Evolutionary conservation across 257 asterid species (phyloP).

Genomic region (Hygrophila difformis): DNA sequence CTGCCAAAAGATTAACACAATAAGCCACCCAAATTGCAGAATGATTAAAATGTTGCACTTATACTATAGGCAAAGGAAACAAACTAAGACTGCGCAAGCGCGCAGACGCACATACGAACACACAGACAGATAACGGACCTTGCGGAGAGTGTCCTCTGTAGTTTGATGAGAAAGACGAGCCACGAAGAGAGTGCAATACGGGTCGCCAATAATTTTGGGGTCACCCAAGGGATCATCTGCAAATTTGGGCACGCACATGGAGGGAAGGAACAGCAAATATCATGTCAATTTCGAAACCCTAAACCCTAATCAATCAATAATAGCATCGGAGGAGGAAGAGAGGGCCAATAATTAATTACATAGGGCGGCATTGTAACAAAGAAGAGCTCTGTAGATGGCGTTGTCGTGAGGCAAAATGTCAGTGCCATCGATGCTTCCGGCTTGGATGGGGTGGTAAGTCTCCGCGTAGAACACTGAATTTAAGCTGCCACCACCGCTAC

Average conservation of each 20-base stretch:
- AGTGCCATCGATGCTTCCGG: constrained; percentile 96
- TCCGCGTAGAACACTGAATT: constrained; percentile 84
- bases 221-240: constrained; percentile 92
- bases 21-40: constrained; percentile 4
- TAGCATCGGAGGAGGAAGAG: background rate
- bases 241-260: constrained; percentile 11
- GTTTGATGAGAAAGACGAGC: constrained; percentile 80
- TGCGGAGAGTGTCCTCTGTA: constrained; percentile 63
- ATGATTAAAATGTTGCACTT: no score
- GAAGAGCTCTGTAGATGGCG: constrained; percentile 83
- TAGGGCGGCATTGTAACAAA: constrained; percentile 77
- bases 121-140: constrained; percentile 29
- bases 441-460: constrained; percentile 87
- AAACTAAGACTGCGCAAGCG: background rate
- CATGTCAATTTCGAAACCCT: constrained; percentile 11
- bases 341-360: no score
- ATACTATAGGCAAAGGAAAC: no score
- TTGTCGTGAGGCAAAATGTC: constrained; percentile 81
- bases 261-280: background rate
- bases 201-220: constrained; percentile 74
- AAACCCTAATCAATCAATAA: background rate
- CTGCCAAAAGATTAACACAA: constrained; percentile 23
- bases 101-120: background rate
- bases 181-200: constrained; percentile 81
- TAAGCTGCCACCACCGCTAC: constrained; percentile 15